These are phyloP conservation scores for Marasmius fiardii DNA, from an alignment of 1,284 basidiomycete species.

Conservation along the genomic window DNA sequence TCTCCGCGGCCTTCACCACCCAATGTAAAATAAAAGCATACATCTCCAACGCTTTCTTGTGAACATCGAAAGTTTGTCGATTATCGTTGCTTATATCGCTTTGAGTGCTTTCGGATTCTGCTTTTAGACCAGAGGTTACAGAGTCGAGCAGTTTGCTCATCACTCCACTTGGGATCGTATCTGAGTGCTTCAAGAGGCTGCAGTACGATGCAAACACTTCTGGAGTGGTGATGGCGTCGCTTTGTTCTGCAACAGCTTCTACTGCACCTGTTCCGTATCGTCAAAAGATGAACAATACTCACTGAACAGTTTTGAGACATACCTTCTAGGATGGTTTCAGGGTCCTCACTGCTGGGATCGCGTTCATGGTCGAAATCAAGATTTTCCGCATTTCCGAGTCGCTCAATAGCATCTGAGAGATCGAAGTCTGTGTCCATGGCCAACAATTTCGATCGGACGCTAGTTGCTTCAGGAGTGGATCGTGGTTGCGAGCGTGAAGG, in stretches of 20 bases:
- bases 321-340: conserved; percentile 50
- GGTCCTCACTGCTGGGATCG: conserved; percentile 45
- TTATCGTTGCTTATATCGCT: conserved; percentile 70
- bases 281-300: not conserved
- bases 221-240: conserved; percentile 62
- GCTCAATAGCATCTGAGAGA: conserved; percentile 72
- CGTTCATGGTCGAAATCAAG: conserved; percentile 66
- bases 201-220: conserved; percentile 78
- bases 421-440: conserved; percentile 48
- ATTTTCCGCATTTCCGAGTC: conserved; percentile 52
- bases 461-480: too few relatives aligned
- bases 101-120: conserved; percentile 66
- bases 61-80: conserved; percentile 62
- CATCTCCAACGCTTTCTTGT: conserved; percentile 78
- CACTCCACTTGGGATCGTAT: conserved; percentile 50
- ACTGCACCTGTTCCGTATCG: conserved; percentile 58
- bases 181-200: conserved; percentile 71
- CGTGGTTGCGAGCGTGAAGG: not conserved
- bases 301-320: conserved; percentile 14
- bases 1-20: conserved; percentile 80
- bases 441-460: not conserved
- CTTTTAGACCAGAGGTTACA: conserved; percentile 64
- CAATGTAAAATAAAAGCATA: conserved; percentile 87
- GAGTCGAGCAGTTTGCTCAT: conserved; percentile 82
- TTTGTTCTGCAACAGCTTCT: conserved; percentile 67